Base-by-base conservation (phyloP, 805 yeast species). In the Brettanomyces naardenensis region DNA sequence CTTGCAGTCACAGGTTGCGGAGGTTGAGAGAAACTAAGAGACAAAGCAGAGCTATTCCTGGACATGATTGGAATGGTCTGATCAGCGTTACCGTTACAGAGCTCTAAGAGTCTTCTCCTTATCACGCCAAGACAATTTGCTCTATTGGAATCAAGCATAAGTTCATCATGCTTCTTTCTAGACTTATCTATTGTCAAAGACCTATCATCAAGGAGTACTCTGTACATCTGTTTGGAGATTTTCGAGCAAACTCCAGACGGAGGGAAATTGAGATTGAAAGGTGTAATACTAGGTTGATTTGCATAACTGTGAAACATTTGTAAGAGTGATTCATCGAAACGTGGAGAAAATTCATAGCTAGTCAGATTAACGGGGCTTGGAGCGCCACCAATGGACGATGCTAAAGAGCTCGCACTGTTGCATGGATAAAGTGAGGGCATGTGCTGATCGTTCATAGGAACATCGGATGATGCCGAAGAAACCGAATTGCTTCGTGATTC, bases 181-280 rank as follows among this genome's bases (percentile, higher is more conserved):
- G 49, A 45, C 19, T 38, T 44, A 40, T 59, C 65, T 18, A 60
- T 43, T 23, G 35, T 45, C 22, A 58, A 39, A 1, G 49, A 37
- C 15, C 44, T 33, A 31, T 48, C 52, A 17, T 31, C 37, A 4
- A 35, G 28, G n/a, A 46, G 44, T 15, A 33, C 46, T 42, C 41
- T 63, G 22, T 74, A 58, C 20, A 80, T 69, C 31, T 72, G 66
- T 47, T 75, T 77, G 5, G 84, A 72, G 0, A 78, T 79, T 37
- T 67, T 66, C 30, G 76, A 75, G 17, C 78, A 64, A 3, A 80
- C 68, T 1, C 87, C 87, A 1, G 79, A 68, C 0, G 88, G 87
- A 6, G 87, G 88, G 48, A 71, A 71, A 30, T 65, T 53, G 14
- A 73, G 70, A 44, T 78, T 78, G 51, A 80, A 80, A 0, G 89